Evolutionary conservation across 148 eudicot genomes (phyloP).

Genomic region (Heliosperma pusillum): DNA sequence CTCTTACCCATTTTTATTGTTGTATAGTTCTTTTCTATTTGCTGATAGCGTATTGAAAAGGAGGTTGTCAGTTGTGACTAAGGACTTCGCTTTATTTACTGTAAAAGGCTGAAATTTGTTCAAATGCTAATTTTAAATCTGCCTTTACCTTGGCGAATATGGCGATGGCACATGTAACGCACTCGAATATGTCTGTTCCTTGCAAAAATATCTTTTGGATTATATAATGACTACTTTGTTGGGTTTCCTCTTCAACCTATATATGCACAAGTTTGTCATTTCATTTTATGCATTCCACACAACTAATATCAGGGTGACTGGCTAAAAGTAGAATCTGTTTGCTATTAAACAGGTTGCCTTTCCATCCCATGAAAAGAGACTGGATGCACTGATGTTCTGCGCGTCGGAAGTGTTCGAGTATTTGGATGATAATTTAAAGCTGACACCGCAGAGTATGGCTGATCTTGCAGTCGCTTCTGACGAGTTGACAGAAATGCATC

Average conservation of each 20-base stretch:
- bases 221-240: not conserved
- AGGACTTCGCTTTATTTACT: not conserved
- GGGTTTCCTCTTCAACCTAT: not conserved
- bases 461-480: slow-evolving; percentile 83
- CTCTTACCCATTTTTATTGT: not conserved
- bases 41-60: not conserved
- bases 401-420: slow-evolving; percentile 62
- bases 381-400: slow-evolving; percentile 81
- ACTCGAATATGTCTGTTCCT: not conserved
- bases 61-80: not conserved
- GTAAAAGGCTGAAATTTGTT: not conserved
- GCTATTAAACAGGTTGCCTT: slow-evolving; percentile 65
- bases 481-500: slow-evolving; percentile 86
- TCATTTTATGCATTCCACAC: not conserved
- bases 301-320: not conserved
- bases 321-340: slow-evolving; percentile 12
- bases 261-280: not conserved
- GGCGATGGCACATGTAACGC: not conserved
- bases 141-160: not conserved
- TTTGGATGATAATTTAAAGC: slow-evolving; percentile 84
- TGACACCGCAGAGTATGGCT: slow-evolving; percentile 74
- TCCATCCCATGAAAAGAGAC: slow-evolving; percentile 80
- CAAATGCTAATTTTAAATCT: not conserved
- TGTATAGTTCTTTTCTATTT: not conserved
- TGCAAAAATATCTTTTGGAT: not conserved